A percentile compares a stretch with the other conserved stretches of the same genome.
These are phyloP conservation scores for Centella asiatica DNA, from an alignment of 129 eudicot genomes.

Conservation along the genomic window DNA sequence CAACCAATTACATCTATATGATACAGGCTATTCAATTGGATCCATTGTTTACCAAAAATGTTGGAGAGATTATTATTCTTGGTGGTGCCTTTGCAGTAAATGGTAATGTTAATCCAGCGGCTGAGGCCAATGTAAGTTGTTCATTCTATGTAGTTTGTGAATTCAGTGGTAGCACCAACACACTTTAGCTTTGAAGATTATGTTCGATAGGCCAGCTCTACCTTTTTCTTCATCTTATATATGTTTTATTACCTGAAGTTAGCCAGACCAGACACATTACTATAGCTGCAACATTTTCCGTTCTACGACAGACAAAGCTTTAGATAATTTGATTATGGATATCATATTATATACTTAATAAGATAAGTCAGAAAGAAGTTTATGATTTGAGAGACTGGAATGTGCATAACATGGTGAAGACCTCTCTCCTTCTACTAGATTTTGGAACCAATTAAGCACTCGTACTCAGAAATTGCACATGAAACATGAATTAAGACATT, in stretches of 20 bases:
- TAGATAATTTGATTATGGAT: no score
- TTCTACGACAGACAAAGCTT: no score
- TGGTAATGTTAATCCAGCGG: constrained; percentile 91
- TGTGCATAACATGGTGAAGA: no score
- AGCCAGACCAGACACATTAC: no score
- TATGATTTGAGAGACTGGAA: no score
- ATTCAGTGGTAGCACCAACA: background rate
- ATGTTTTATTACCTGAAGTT: background rate
- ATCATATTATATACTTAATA: no score
- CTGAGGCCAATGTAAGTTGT: constrained; percentile 88
- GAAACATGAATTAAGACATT: no score
- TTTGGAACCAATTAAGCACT: no score
- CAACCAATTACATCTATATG: background rate
- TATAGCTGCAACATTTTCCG: no score
- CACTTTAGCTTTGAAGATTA: background rate
- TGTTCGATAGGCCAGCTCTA: background rate
- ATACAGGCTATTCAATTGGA: constrained; percentile 76
- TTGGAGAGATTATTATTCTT: constrained; percentile 79
- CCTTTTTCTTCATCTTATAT: background rate
- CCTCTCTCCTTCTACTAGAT: no score
- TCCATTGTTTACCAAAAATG: constrained; percentile 59
- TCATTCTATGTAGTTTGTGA: constrained; percentile 1
- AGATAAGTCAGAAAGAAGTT: no score
- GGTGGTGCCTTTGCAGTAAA: constrained; percentile 98
- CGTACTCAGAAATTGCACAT: no score